These are phyloP conservation scores for Talaromyces sp. DNA, from an alignment of 2,329 filamentous ascomycete species.

Conservation along the genomic window DNA sequence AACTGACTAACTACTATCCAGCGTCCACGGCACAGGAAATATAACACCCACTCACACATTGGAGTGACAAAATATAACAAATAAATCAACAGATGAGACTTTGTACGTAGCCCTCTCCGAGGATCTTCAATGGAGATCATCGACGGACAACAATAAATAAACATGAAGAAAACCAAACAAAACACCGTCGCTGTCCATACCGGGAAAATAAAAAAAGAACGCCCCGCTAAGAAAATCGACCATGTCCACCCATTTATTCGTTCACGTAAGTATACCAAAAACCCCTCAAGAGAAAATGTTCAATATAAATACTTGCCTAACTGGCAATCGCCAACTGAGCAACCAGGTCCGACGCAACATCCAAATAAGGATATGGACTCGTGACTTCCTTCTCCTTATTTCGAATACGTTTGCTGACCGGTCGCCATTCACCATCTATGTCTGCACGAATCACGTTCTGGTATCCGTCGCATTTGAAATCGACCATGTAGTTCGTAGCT, in stretches of 20 bases:
- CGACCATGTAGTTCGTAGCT: conserved; percentile 86
- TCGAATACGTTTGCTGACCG: conserved; percentile 49
- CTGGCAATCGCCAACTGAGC: conserved; percentile 81
- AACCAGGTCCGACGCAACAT: conserved; percentile 87
- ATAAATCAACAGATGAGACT: not conserved
- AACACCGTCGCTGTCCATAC: conserved; percentile 1
- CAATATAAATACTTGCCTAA: conserved; percentile 1
- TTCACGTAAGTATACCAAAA: not conserved
- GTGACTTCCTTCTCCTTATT: conserved; percentile 93
- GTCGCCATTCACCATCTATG: conserved; percentile 47
- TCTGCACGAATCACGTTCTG: conserved; percentile 71
- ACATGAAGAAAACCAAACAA: not conserved
- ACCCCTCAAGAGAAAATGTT: not conserved
- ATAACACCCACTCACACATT: not conserved
- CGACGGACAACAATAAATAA: not conserved
- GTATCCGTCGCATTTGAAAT: conserved; percentile 98
- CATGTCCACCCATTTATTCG: not conserved
- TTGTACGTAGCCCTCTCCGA: not conserved
- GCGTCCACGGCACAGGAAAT: not conserved
- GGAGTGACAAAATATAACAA: not conserved
- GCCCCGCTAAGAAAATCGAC: conserved; percentile 6
- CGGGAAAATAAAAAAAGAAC: not conserved
- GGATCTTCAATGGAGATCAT: not conserved
- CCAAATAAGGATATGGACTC: conserved; percentile 91
- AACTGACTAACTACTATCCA: not conserved